Base-by-base conservation (phyloP, 495 filamentous ascomycete species). In the Xylaria acuta region DNA sequence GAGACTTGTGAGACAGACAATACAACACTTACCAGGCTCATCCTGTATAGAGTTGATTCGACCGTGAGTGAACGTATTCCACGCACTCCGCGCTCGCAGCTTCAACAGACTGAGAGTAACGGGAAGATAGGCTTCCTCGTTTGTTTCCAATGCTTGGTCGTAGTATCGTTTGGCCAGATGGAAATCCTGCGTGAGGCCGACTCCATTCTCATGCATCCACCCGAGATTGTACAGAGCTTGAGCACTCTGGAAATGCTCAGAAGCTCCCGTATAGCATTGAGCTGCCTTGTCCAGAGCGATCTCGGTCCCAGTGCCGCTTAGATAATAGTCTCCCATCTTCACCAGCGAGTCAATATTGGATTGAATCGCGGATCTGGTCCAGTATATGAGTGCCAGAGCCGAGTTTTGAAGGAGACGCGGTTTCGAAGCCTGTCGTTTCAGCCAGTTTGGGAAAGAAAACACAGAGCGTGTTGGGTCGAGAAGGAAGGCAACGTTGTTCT, bases 161-260 rank as follows among this genome's bases (percentile, higher is more conserved):
- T 99, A 99, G 81, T 93, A 97, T 32, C 96, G 85, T 82, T 99
- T 99, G 4, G 97, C 96, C 47, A 99, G 90, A 78, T 98, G 96
- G 79, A 96, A 99, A 79, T 99, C 96, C 77, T 99, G 96, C 45
- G 92, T 90, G 3, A 98, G 90, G 14, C 95, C 94, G 58, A 98
- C 85, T 3, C 96, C 96, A 77, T 98, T 98, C 82, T 99, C 96
- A 80, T 99, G 94, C 93, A 99, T 98, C 96, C 96, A 99, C 18
- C 96, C 96, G 16, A 99, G 85, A 74, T 99, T 98, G 89, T 94
- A 99, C 68, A 97, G 90, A 16, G 97, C 97, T 83, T 98, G 96
- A 34, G 95, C 95, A 77, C 93, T 96, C 76, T 93, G 93, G 75
- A 94, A 89, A 63, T 90, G 93, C 76, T 99, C 96, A 1, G 95